Conservation (phyloP, 345 rosid species). For the Physaria fendleri region DNA sequence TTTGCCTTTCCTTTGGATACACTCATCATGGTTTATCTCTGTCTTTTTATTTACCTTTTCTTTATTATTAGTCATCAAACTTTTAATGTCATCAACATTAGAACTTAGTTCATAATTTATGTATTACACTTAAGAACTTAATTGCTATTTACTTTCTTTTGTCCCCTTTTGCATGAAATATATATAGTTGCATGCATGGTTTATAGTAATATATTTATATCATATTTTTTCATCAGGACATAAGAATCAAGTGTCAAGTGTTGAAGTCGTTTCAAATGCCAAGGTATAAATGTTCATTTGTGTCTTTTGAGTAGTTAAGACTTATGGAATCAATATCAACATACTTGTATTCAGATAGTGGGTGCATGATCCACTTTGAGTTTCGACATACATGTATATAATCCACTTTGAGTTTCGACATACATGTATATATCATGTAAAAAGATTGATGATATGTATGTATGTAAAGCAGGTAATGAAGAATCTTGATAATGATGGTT, state of each 20-base stretch:
- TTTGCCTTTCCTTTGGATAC: constrained; percentile 22
- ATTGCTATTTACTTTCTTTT: background rate
- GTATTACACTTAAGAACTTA: background rate
- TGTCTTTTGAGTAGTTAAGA: background rate
- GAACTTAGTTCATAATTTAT: background rate
- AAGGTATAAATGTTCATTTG: constrained; percentile 19
- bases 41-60: background rate
- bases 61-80: background rate
- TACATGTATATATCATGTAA: background rate
- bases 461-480: background rate
- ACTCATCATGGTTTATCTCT: constrained; percentile 17
- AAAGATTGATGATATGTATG: background rate
- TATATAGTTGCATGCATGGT: background rate
- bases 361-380: background rate
- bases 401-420: background rate
- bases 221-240: constrained; percentile 13
- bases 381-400: background rate
- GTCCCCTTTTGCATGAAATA: background rate
- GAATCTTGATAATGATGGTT: background rate
- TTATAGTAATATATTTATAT: background rate
- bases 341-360: background rate
- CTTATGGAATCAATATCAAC: background rate
- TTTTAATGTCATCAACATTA: background rate
- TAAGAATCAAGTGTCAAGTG: constrained; percentile 6
- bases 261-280: constrained; percentile 10